phyloP scores from a whole-genome alignment of 306 rosid species.

The cucumber (Cucumis sativus) region DNA sequence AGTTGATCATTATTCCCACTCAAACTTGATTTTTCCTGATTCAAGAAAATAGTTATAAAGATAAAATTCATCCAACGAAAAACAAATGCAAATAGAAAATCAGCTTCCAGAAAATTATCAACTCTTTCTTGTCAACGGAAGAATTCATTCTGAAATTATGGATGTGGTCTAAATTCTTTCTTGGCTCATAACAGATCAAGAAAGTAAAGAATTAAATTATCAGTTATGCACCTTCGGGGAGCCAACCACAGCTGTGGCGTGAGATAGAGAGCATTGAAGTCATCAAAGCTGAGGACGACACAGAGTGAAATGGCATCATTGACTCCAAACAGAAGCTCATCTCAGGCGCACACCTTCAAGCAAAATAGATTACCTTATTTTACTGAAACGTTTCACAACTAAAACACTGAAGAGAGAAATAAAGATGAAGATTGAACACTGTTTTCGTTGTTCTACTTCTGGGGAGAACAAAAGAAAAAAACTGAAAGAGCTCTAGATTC shows the following conservation, averaged over 20 bases:
- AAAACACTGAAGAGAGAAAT: neutral
- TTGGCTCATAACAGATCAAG: neutral
- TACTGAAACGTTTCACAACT: neutral
- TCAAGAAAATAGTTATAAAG: neutral
- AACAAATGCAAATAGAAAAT: neutral
- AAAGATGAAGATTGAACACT: neutral
- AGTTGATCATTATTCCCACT: neutral
- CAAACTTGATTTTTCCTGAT: neutral
- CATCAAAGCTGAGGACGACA: conserved; percentile 73
- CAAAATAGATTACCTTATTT: neutral
- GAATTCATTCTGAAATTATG: neutral
- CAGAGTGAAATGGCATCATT: conserved; percentile 79
- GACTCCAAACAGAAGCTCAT: conserved; percentile 77
- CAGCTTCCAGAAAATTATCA: neutral
- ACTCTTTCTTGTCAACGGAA: neutral
- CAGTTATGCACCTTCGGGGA: conserved; percentile 54
- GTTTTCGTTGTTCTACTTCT: neutral
- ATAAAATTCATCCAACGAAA: neutral
- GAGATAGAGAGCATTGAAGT: conserved; percentile 77
- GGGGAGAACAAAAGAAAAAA: neutral
- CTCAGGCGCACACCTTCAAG: conserved; percentile 49
- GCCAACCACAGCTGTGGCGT: conserved; percentile 40
- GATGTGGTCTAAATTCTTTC: neutral
- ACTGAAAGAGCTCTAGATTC: neutral
- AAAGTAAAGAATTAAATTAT: neutral